phyloP scores from a whole-genome alignment of 108 stramenopile genomes.

The Fragilaria crotonensis region DNA sequence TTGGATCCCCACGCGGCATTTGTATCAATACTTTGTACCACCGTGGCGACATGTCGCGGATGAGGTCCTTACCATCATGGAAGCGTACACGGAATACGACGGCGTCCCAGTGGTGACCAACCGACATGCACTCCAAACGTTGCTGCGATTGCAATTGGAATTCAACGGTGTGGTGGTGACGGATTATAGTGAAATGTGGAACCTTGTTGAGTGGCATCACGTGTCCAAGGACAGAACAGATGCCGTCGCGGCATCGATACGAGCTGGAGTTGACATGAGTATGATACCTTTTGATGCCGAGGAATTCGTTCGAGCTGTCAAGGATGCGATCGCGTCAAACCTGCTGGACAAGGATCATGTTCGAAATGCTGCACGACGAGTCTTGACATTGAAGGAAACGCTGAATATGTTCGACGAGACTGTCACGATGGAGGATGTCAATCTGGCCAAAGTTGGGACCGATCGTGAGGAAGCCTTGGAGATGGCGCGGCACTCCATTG shows the following conservation, averaged over 20 bases:
- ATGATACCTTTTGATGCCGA: slow-evolving; percentile 52
- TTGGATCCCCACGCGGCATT: slow-evolving; percentile 57
- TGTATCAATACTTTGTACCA: slow-evolving; percentile 76
- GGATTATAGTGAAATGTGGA: slow-evolving; percentile 77
- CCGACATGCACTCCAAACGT: slow-evolving; percentile 23
- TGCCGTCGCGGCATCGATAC: slow-evolving; percentile 40
- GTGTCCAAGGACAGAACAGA: slow-evolving; percentile 22
- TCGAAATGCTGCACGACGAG: slow-evolving; percentile 37
- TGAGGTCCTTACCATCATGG: slow-evolving; percentile 62
- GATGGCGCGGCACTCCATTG: slow-evolving; percentile 53
- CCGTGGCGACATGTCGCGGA: slow-evolving; percentile 54
- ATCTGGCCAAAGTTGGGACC: slow-evolving; percentile 23
- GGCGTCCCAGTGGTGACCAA: slow-evolving; percentile 64
- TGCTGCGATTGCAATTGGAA: slow-evolving; percentile 52
- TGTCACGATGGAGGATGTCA: slow-evolving; percentile 18
- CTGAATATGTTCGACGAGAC: slow-evolving; percentile 63
- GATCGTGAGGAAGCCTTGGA: slow-evolving; percentile 40
- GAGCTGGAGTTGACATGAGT: slow-evolving; percentile 79
- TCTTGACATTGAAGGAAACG: slow-evolving; percentile 58
- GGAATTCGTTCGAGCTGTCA: slow-evolving; percentile 27
- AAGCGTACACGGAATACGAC: slow-evolving; percentile 66
- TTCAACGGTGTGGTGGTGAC: slow-evolving; percentile 79
- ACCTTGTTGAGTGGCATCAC: slow-evolving; percentile 57
- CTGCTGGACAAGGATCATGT: slow-evolving; percentile 32
- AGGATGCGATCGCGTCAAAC: slow-evolving; percentile 11